Percentiles rank a stretch among this genome's conserved stretches.
These are phyloP conservation scores for Fremontodendron californicum DNA, from an alignment of 345 rosid species.

Conservation along the genomic window DNA sequence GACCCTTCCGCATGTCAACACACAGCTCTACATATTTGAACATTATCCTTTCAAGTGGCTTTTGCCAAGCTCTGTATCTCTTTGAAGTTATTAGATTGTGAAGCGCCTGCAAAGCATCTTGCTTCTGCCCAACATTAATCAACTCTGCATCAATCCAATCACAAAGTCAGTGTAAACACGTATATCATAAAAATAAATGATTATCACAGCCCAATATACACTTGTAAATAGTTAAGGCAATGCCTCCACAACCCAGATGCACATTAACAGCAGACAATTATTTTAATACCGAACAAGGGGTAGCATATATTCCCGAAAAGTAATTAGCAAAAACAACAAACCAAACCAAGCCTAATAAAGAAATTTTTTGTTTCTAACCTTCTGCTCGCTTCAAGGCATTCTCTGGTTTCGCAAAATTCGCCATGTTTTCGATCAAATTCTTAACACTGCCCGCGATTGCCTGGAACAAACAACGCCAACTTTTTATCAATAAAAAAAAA, in stretches of 20 bases:
- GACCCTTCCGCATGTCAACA: constrained; percentile 86
- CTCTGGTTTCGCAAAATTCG: constrained; percentile 78
- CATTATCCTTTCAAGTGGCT: constrained; percentile 87
- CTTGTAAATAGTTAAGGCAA: neutral
- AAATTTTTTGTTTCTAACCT: constrained; percentile 38
- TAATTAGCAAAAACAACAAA: neutral
- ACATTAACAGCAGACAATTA: neutral
- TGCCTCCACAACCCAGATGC: neutral
- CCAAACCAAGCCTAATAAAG: neutral
- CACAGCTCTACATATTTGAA: constrained; percentile 95
- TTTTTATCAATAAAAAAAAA: neutral
- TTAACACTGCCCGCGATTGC: neutral
- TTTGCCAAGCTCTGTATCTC: constrained; percentile 95
- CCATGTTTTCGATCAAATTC: constrained; percentile 42
- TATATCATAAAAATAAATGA: neutral
- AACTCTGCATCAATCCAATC: constrained; percentile 47
- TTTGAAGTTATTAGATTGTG: constrained; percentile 90
- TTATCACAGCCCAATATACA: neutral
- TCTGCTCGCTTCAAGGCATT: constrained; percentile 92
- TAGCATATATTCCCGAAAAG: neutral
- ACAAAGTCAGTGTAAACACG: neutral
- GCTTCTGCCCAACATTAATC: constrained; percentile 98
- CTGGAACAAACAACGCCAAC: neutral
- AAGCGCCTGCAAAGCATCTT: constrained; percentile 88
- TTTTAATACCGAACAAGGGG: neutral